phyloP scores from a whole-genome alignment of 2,329 filamentous ascomycete genomes.

The Epichloe glyceriae region DNA sequence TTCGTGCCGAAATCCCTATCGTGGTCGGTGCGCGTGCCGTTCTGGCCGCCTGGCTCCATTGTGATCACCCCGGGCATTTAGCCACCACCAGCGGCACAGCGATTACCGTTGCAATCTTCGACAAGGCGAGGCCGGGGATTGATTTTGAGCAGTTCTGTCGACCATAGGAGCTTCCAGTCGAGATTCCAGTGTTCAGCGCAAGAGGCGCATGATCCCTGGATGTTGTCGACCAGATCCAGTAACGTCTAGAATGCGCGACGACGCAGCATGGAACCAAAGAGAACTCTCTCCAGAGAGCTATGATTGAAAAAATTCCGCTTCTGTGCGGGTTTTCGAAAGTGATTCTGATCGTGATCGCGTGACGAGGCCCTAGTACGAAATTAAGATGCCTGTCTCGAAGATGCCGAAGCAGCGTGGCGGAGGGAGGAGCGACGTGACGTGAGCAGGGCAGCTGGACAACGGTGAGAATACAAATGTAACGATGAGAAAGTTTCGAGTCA shows the following conservation, averaged over 20 bases:
- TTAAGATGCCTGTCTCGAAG: not conserved
- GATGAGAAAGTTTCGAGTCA: not conserved
- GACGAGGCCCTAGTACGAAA: not conserved
- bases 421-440: conserved; percentile 1
- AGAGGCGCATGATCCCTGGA: conserved; percentile 4
- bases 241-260: not conserved
- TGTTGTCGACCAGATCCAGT: not conserved
- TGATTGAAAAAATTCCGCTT: not conserved
- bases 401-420: conserved; percentile 1
- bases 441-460: not conserved
- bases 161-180: not conserved
- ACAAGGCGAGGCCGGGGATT: not conserved
- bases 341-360: not conserved
- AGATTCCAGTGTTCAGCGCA: conserved; percentile 4
- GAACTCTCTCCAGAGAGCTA: not conserved
- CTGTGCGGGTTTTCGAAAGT: not conserved
- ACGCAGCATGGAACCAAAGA: not conserved
- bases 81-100: conserved; percentile 6
- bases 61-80: conserved; percentile 40
- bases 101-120: not conserved
- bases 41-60: conserved; percentile 42
- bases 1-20: conserved; percentile 35
- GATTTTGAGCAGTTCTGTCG: not conserved
- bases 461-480: not conserved
- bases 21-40: conserved; percentile 41